phyloP scores from a whole-genome alignment of 139 green algal species.

The Parachlorella kessleri region DNA sequence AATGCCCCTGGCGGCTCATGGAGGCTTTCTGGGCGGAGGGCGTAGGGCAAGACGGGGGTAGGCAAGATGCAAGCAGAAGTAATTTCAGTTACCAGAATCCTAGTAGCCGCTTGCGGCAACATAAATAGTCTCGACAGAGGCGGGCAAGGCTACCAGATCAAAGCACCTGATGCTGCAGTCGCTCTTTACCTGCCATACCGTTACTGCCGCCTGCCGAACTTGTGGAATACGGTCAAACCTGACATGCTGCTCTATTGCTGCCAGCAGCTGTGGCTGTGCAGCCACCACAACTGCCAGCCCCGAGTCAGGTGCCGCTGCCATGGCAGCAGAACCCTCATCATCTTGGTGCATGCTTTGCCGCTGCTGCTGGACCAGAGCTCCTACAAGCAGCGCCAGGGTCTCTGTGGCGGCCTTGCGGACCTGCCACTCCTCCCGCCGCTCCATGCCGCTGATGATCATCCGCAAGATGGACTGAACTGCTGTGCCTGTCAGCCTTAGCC shows the following conservation, averaged over 20 bases:
- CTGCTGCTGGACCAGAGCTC: not conserved
- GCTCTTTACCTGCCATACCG: not conserved
- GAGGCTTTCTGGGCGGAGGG: no score
- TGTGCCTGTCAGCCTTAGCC: slow-evolving; percentile 10
- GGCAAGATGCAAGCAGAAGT: not conserved
- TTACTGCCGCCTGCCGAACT: slow-evolving; percentile 8
- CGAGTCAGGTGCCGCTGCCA: no score
- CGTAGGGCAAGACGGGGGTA: not conserved
- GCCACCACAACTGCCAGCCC: not conserved
- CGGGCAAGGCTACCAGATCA: no score
- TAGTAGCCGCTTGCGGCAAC: not conserved
- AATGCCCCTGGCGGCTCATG: no score
- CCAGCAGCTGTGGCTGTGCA: not conserved
- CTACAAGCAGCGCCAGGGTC: not conserved
- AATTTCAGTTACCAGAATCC: not conserved
- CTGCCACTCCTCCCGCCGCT: slow-evolving; percentile 21
- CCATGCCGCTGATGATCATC: slow-evolving; percentile 7
- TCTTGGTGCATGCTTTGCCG: not conserved
- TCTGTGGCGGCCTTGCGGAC: slow-evolving; percentile 25
- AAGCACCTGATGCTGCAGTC: no score
- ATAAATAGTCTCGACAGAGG: no score
- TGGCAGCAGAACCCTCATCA: not conserved
- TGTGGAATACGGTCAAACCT: slow-evolving; percentile 21
- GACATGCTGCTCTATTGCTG: slow-evolving; percentile 13
- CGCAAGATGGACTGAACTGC: slow-evolving; percentile 6